Base-by-base conservation (phyloP, 257 asterid genomes). In the Nicotiana paniculata region DNA sequence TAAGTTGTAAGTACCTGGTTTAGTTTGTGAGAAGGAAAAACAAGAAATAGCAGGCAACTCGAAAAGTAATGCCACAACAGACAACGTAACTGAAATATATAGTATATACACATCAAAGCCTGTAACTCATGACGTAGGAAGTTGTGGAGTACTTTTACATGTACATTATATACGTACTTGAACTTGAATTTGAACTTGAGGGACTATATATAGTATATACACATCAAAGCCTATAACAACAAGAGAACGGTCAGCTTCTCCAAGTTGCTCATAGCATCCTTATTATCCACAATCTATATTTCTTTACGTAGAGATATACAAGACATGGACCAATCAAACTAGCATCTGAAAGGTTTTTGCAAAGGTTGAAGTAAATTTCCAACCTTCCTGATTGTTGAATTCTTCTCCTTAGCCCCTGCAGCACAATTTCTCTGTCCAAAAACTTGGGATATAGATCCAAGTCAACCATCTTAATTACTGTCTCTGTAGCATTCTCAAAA, bases 281-380 rank as follows among this genome's bases (percentile, higher is more conserved):
- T 74, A 94, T 74, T 70, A 94, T 67, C 99, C 99, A 96, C 10
- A 96, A 92, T 91, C 90, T 90, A 53, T 90, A 88, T 77, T 89
- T 94, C 84, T 88, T 93, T 64, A 96, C 58, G 85, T 94, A 90
- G 86, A 96, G 86, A 80, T 96, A 96, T 13, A 96, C 87, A 30
- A 96, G 86, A 35, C 91, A 82, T 0, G 99, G 97, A 10, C 94
- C 97, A 5, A 91, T 90, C 89, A 96, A 83, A 57, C 89, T 83
- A 3, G 92, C 98, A n/a, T 96, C 96, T 0, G 95, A 89, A 9
- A 96, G 94, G 61, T 90, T 88, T 81, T 89, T 93, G 85, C 97
- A 94, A 8, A 94, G 92, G 28, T 87, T 81, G n/a, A 94, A 87
- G 70, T 96, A 96, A 30, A 88, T 81, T 53, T 92, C 97, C 1